Evolutionary conservation across 2,329 filamentous ascomycete genomes (phyloP).

Genomic region (Chrysosporium keratinophilum): DNA sequence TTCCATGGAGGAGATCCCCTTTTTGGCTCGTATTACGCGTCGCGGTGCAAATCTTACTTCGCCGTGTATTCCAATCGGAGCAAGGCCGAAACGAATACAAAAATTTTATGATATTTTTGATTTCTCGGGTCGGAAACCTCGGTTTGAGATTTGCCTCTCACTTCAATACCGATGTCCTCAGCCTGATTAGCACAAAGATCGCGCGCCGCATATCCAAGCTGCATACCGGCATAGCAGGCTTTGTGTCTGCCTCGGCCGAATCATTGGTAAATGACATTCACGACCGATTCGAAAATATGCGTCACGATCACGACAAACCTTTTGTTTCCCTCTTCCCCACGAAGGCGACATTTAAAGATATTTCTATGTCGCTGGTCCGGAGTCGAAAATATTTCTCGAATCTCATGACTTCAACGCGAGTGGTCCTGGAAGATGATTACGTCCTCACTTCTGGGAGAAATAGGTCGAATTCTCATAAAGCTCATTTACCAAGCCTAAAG

Average conservation of each 20-base stretch:
- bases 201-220: slow-evolving; percentile 38
- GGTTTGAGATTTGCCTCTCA: slow-evolving; percentile 14
- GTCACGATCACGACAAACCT: neutral
- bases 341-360: neutral
- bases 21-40: slow-evolving; percentile 47
- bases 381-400: neutral
- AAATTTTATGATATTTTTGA: slow-evolving; percentile 41
- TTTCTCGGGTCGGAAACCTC: slow-evolving; percentile 29
- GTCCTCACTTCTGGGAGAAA: neutral
- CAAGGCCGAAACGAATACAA: slow-evolving; percentile 37
- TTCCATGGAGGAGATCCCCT: slow-evolving; percentile 44
- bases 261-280: neutral
- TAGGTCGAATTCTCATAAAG: neutral
- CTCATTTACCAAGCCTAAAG: neutral
- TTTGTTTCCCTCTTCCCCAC: neutral
- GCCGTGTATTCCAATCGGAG: slow-evolving; percentile 12
- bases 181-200: slow-evolving; percentile 38
- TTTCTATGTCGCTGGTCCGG: neutral
- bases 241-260: slow-evolving; percentile 11
- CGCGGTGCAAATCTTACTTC: slow-evolving; percentile 33
- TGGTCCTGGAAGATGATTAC: neutral
- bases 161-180: slow-evolving; percentile 26
- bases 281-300: neutral
- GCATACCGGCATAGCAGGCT: slow-evolving; percentile 13
- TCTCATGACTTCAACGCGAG: neutral